Evolutionary conservation across 2,329 filamentous ascomycete species (phyloP).

Genomic region (Cordyceps farinosa): DNA sequence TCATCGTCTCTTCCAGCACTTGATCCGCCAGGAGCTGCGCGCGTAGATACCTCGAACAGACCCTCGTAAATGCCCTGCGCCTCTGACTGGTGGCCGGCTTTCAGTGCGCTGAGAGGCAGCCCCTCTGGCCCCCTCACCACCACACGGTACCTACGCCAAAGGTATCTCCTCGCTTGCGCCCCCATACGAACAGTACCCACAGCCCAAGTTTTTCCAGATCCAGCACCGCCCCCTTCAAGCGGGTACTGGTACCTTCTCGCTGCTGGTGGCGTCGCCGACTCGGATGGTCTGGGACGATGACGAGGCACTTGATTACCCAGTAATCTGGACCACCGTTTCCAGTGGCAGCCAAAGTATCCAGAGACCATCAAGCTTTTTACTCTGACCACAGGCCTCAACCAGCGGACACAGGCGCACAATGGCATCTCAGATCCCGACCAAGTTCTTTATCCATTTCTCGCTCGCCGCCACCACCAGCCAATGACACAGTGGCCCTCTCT

Average conservation of each 20-base stretch:
- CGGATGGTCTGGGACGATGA: constrained; percentile 33
- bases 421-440: background rate
- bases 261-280: constrained; percentile 19
- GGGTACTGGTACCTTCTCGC: constrained; percentile 22
- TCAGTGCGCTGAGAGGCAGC: background rate
- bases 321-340: background rate
- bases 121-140: background rate
- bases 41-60: background rate
- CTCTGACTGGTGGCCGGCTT: background rate
- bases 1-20: background rate
- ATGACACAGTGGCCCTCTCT: background rate
- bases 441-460: background rate
- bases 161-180: background rate
- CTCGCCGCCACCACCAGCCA: background rate
- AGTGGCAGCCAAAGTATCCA: background rate
- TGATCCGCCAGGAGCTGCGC: background rate
- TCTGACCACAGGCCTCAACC: no score
- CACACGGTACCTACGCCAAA: background rate
- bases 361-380: no score
- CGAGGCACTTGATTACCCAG: constrained; percentile 32
- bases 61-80: background rate
- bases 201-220: constrained; percentile 19
- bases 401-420: background rate
- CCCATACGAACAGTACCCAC: background rate
- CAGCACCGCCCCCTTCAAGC: constrained; percentile 8